Conservation (phyloP, 208 protist species). For the Acanthamoeba castellanii region DNA sequence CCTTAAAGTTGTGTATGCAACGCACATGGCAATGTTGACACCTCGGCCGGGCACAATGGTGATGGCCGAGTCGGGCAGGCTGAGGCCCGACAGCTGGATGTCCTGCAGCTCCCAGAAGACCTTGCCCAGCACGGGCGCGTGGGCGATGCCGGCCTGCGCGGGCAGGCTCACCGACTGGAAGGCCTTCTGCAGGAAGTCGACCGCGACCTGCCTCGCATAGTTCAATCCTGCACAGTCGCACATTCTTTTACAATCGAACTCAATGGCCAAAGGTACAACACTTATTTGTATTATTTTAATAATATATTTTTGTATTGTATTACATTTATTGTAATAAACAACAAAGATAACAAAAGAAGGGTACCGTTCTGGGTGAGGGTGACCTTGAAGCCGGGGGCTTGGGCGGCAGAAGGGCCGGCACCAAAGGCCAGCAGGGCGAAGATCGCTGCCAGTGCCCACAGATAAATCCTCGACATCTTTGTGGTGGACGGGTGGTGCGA, state of each 20-base stretch:
- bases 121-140: neutral
- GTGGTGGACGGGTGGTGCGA: too few species aligned
- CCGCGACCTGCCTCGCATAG: neutral
- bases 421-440: neutral
- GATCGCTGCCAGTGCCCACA: too few species aligned
- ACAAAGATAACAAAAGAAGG: too few species aligned
- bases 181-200: neutral
- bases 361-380: conserved; percentile 37
- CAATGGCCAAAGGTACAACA: neutral
- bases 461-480: too few species aligned
- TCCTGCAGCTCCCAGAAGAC: neutral
- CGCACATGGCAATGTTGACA: neutral
- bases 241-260: neutral
- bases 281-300: neutral
- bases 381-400: conserved; percentile 32
- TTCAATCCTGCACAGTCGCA: neutral
- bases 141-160: neutral
- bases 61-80: neutral
- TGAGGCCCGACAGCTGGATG: neutral
- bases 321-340: too few species aligned
- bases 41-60: neutral
- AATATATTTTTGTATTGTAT: too few species aligned
- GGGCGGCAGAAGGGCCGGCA: neutral
- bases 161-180: neutral
- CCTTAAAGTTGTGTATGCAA: neutral